A percentile compares a stretch with the other conserved stretches of the same genome.
These are phyloP conservation scores for Brachypodium distachyon DNA, from an alignment of 202 grass and related monocot species.

Conservation along the genomic window DNA sequence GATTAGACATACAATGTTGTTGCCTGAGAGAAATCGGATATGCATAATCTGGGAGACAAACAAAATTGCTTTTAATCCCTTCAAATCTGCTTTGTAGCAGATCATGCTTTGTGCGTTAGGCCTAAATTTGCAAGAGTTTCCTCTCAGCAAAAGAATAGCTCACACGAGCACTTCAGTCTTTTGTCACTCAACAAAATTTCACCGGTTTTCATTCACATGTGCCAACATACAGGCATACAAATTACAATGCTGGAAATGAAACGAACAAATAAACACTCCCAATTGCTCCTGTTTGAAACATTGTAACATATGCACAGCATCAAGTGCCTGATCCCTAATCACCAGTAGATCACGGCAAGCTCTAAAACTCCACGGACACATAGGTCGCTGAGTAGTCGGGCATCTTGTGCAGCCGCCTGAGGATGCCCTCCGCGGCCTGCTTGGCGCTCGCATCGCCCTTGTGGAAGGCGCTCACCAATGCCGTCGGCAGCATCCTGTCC, in stretches of 20 bases:
- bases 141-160: background rate
- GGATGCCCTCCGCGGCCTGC: constrained; percentile 67
- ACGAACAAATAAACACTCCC: background rate
- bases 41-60: too few relatives aligned
- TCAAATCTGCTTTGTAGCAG: background rate
- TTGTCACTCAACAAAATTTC: background rate
- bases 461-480: constrained; percentile 73
- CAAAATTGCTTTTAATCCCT: too few relatives aligned
- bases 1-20: too few relatives aligned
- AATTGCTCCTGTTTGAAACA: background rate
- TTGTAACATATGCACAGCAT: background rate
- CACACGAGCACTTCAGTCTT: background rate
- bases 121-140: background rate
- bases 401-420: constrained; percentile 52
- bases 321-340: background rate
- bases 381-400: constrained; percentile 49
- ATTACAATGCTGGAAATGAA: background rate
- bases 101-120: background rate
- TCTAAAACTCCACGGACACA: constrained; percentile 47
- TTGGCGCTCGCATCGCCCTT: constrained; percentile 48
- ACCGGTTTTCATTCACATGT: background rate
- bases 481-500: constrained; percentile 56
- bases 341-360: background rate
- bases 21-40: too few relatives aligned
- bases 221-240: background rate